Evolutionary conservation across 192 early-diverging fungal species (phyloP), one percentile per base, ranked within the genome.

Genomic region (Rhizoclosmatium sp.): DNA sequence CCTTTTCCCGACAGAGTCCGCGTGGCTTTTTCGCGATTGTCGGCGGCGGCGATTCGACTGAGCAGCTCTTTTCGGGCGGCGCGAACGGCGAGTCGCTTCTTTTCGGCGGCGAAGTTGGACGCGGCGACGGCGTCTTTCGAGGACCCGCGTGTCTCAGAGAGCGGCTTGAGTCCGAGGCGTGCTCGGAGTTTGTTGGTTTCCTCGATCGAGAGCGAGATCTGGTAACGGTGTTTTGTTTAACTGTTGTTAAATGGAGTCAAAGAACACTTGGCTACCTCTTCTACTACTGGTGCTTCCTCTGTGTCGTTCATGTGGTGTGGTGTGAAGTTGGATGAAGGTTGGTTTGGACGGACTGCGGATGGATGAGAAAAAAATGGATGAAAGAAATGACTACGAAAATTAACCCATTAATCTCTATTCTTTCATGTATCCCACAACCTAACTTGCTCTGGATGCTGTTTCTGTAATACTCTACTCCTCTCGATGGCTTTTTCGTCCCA

Each of bases 1-100:
- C 88, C 87, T 64, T 92, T 89, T 44, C 92, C 93, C 69, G 83
- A 56, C 7, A 92, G 80, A 59, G 31, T 39, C 14, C n/a, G 14
- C 19, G 60, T 58, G 44, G 48, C 9, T 7, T 45, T 16, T 48
- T 77, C 65, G 14, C 65, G 19, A 7, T 31, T 31, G 23, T 31
- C 31, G 42, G 12, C 59, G 39, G 1, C 39, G n/a, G 54, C 49
- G 54, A 9, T 31, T 14, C 16, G 31, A 47, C 5, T 2, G 40
- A 49, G 69, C 23, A 70, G 14, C 65, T n/a, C 14, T 31, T 31
- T 7, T 31, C 31, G 42, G 12, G 31, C 9, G 1, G 9, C 19
- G 54, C 49, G 54, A 9, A 12, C 42, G 5, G 31, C 5, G 16
- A 62, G 69, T 9, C 70, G 69, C 62, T 66, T 61, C 62, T 71